These are phyloP conservation scores for Triticum aestivum DNA, from an alignment of 176 grass and related monocot genomes.

Conservation along the genomic window IWGSC_CS_RefSeq_v2.1 NC_057807.1:421798000-421798499, in stretches of 20 bases:
- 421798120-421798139: slow-evolving; percentile 49
- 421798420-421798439: slow-evolving; percentile 57
- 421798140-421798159: slow-evolving; percentile 10
- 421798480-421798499: slow-evolving; percentile 21
- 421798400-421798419: background rate
- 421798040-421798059: slow-evolving; percentile 61
- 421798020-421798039: slow-evolving; percentile 41
- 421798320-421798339: slow-evolving; percentile 39
- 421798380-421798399: slow-evolving; percentile 14
- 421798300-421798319: slow-evolving; percentile 61
- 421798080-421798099: slow-evolving; percentile 63
- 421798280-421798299: slow-evolving; percentile 33
- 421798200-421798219: slow-evolving; percentile 55
- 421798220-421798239: slow-evolving; percentile 20
- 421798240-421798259: slow-evolving; percentile 5
- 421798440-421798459: slow-evolving; percentile 36
- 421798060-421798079: slow-evolving; percentile 66
- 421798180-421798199: slow-evolving; percentile 38
- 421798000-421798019: slow-evolving; percentile 42
- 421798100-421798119: slow-evolving; percentile 39
- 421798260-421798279: slow-evolving; percentile 20
- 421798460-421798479: slow-evolving; percentile 4
- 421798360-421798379: slow-evolving; percentile 19
- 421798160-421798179: slow-evolving; percentile 26
- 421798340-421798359: slow-evolving; percentile 36